Percentiles rank a stretch among this genome's conserved stretches.
Evolutionary conservation across 2,329 filamentous ascomycete species (phyloP).

Genomic region (Arthroderma sp.): DNA sequence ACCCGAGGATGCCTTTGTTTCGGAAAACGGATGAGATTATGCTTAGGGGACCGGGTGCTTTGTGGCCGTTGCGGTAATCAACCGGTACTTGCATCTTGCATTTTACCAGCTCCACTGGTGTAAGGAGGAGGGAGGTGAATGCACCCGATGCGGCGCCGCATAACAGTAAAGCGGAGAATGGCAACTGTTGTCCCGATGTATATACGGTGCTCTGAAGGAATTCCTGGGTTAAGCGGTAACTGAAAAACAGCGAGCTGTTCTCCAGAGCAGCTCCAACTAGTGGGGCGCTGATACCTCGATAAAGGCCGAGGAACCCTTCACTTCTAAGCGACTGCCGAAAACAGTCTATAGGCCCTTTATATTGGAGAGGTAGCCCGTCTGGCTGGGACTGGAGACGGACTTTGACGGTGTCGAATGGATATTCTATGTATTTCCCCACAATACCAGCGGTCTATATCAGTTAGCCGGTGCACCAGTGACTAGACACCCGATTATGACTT

Average conservation of each 20-base stretch:
- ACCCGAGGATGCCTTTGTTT: conserved; percentile 68
- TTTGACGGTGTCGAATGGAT: conserved; percentile 97
- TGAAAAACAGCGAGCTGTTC: conserved; percentile 85
- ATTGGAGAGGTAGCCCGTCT: conserved; percentile 65
- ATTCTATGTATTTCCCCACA: conserved; percentile 91
- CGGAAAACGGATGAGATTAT: conserved; percentile 70
- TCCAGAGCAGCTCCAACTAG: conserved; percentile 83
- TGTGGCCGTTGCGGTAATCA: conserved; percentile 26
- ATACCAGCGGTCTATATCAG: conserved; percentile 57
- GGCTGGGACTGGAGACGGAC: conserved; percentile 95
- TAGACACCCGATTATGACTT: conserved; percentile 21
- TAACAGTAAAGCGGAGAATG: conserved; percentile 59
- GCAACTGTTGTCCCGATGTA: conserved; percentile 41
- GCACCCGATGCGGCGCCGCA: conserved; percentile 80
- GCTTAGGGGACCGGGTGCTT: conserved; percentile 48
- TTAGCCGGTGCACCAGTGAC: not conserved
- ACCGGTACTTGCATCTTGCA: conserved; percentile 86
- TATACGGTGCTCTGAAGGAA: conserved; percentile 53
- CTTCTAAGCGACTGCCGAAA: conserved; percentile 71
- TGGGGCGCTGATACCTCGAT: conserved; percentile 85
- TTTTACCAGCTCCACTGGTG: conserved; percentile 92
- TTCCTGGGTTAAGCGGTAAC: conserved; percentile 56
- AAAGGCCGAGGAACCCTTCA: conserved; percentile 71
- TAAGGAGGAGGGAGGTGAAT: conserved; percentile 80
- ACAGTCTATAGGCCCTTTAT: conserved; percentile 81